These are phyloP conservation scores for Rhododendron williamsianum DNA, from an alignment of 148 eudicot genomes.

Conservation along the genomic window DNA sequence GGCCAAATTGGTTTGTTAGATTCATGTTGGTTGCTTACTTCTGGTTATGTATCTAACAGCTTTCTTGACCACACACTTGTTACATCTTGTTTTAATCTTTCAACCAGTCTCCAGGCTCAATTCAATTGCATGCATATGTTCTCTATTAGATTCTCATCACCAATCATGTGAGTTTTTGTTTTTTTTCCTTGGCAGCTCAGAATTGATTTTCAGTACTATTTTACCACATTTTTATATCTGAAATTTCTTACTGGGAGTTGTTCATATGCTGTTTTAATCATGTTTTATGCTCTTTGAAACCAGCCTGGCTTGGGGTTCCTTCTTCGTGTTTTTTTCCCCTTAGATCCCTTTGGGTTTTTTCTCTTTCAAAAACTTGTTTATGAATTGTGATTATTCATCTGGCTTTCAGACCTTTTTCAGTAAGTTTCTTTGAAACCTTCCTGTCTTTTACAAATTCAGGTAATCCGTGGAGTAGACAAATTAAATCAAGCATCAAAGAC, in stretches of 20 bases:
- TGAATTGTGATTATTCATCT: not conserved
- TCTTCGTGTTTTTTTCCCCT: not conserved
- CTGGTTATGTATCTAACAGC: not conserved
- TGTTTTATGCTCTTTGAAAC: not conserved
- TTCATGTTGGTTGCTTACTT: not conserved
- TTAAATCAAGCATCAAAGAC: constrained; percentile 38
- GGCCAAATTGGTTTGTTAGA: not conserved
- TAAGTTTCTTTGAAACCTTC: not conserved
- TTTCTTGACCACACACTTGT: not conserved
- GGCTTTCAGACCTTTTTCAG: not conserved
- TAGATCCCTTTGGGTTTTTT: not conserved
- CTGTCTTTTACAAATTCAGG: constrained; percentile 34
- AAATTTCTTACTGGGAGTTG: not conserved
- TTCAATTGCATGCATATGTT: not conserved
- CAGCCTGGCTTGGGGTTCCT: not conserved
- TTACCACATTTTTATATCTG: not conserved
- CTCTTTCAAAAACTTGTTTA: not conserved
- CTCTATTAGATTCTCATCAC: not conserved
- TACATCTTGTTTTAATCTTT: not conserved
- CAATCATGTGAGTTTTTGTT: not conserved
- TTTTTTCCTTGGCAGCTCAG: not conserved
- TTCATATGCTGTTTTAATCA: not conserved
- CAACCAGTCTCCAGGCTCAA: not conserved
- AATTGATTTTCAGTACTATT: not conserved
- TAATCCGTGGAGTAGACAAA: constrained; percentile 30